These are phyloP conservation scores for Penicillium psychrosexuale DNA, from an alignment of 2,329 filamentous ascomycete species.

Conservation along the genomic window DNA sequence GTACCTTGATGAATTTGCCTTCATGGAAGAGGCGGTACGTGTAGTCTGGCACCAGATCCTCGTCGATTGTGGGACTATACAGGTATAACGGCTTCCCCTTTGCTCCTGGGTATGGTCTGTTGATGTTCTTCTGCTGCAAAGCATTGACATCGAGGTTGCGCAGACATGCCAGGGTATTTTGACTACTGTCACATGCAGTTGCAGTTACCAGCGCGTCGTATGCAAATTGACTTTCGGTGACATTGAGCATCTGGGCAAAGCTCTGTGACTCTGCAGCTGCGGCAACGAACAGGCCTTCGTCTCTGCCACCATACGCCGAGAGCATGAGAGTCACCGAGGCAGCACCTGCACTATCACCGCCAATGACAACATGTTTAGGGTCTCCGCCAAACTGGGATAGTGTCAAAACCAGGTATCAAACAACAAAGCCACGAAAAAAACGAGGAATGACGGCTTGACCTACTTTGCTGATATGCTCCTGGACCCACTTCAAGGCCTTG, in stretches of 20 bases:
- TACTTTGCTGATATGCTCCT: slow-evolving; percentile 57
- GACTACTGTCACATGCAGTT: slow-evolving; percentile 44
- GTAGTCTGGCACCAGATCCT: slow-evolving; percentile 50
- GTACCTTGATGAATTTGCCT: slow-evolving; percentile 52
- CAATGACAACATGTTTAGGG: slow-evolving; percentile 64
- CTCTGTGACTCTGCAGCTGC: slow-evolving; percentile 55
- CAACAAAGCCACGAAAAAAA: neutral
- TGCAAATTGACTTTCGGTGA: slow-evolving; percentile 50
- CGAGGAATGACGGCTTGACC: slow-evolving; percentile 1
- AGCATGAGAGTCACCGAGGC: slow-evolving; percentile 63
- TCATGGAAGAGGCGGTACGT: slow-evolving; percentile 49
- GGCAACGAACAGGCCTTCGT: slow-evolving; percentile 52
- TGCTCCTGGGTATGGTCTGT: slow-evolving; percentile 47
- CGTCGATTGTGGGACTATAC: slow-evolving; percentile 53
- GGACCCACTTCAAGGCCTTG: slow-evolving; percentile 67
- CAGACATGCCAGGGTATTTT: slow-evolving; percentile 50
- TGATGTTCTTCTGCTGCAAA: slow-evolving; percentile 48
- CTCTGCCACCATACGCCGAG: slow-evolving; percentile 50
- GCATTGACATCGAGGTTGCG: slow-evolving; percentile 43
- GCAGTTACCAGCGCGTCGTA: slow-evolving; percentile 52
- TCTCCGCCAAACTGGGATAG: slow-evolving; percentile 62
- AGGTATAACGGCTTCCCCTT: slow-evolving; percentile 47
- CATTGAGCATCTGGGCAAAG: slow-evolving; percentile 49
- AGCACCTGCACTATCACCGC: slow-evolving; percentile 66
- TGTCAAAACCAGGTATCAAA: neutral